These are phyloP conservation scores for Gyrodon lividus DNA, from an alignment of 768 basidiomycete genomes.

Conservation along the genomic window DNA sequence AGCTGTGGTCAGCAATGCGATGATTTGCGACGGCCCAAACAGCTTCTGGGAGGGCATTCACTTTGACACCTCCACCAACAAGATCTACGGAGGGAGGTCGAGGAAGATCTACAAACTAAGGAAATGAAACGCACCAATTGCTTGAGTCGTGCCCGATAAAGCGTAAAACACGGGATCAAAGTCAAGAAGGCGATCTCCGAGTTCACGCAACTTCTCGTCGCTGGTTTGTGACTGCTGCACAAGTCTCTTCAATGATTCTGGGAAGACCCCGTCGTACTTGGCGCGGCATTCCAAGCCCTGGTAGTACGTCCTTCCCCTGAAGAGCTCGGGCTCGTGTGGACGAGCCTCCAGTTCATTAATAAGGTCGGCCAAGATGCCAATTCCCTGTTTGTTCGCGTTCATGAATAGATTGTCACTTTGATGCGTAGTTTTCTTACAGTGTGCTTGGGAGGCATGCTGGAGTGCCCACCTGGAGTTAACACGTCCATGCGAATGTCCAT, in stretches of 20 bases:
- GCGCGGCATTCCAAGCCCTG: conserved; percentile 41
- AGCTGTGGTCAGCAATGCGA: conserved; percentile 35
- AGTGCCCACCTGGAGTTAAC: conserved; percentile 51
- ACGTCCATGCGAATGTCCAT: conserved; percentile 43
- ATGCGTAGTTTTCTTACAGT: conserved; percentile 36
- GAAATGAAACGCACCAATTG: conserved; percentile 19
- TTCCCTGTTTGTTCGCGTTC: conserved; percentile 26
- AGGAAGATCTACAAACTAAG: conserved; percentile 10
- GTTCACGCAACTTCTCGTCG: conserved; percentile 18
- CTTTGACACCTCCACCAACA: conserved; percentile 42
- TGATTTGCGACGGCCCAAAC: conserved; percentile 37
- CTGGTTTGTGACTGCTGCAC: conserved; percentile 21
- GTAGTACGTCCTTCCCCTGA: conserved; percentile 27
- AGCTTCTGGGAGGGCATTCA: conserved; percentile 47
- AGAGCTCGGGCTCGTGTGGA: conserved; percentile 36
- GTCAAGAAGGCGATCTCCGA: conserved; percentile 15
- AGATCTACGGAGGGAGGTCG: conserved; percentile 37
- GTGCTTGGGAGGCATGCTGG: conserved; percentile 50
- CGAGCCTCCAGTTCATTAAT: conserved; percentile 47
- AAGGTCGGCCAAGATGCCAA: conserved; percentile 52
- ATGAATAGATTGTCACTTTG: neutral
- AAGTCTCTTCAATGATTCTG: conserved; percentile 19
- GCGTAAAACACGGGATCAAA: conserved; percentile 22
- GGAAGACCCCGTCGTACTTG: conserved; percentile 38
- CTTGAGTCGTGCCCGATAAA: conserved; percentile 27